A percentile compares a stretch with the other conserved stretches of the same genome.
Evolutionary conservation across 352 stramenopile species (phyloP).

Genomic region (Achlya hypogyna): DNA sequence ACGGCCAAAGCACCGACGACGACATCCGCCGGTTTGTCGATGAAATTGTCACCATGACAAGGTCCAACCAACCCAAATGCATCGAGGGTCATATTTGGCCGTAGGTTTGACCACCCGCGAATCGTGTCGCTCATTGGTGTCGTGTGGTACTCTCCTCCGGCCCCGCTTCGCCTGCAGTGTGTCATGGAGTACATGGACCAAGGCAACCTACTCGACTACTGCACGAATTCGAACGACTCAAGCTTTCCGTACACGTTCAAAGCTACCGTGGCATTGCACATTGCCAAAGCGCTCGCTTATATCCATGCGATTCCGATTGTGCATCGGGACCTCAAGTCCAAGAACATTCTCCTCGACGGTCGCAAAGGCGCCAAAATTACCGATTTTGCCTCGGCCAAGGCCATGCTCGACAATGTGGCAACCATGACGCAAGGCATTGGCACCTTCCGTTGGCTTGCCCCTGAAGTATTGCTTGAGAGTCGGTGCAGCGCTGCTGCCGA

Average conservation of each 20-base stretch:
- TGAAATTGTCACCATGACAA: background rate
- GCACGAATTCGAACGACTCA: background rate
- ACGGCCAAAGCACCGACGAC: background rate
- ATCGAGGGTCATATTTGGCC: background rate
- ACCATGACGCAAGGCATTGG: slow-evolving; percentile 9
- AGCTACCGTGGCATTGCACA: background rate
- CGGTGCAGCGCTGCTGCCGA: background rate
- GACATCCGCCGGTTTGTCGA: background rate
- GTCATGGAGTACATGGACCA: slow-evolving; percentile 9
- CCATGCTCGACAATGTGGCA: slow-evolving; percentile 21
- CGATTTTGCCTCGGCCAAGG: slow-evolving; percentile 61
- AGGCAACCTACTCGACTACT: background rate
- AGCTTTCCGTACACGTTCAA: background rate
- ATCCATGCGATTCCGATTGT: background rate
- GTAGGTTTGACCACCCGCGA: background rate
- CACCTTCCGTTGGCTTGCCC: background rate
- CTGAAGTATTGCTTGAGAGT: background rate
- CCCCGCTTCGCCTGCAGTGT: background rate
- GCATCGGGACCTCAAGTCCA: slow-evolving; percentile 12
- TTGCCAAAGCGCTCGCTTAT: background rate
- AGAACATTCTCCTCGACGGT: slow-evolving; percentile 32
- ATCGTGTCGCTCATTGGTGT: background rate
- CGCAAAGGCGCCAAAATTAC: slow-evolving; percentile 91
- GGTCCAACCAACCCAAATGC: background rate
- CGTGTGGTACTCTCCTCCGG: background rate